Conservation (phyloP, 495 filamentous ascomycete genomes). For the Rostrohypoxylon terebratum region DNA sequence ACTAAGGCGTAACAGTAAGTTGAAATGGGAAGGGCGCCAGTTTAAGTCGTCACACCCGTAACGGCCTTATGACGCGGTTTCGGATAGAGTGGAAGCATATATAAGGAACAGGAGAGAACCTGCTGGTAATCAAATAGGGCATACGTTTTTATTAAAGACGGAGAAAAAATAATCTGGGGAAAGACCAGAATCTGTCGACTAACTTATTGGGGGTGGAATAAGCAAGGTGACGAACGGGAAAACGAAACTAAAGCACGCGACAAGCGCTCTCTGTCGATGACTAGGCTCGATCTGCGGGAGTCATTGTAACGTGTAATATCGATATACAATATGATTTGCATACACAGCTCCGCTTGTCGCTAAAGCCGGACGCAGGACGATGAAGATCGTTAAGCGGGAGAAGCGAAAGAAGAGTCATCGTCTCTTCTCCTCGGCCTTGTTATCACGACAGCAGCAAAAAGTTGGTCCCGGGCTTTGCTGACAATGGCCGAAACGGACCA, state of each 20-base stretch:
- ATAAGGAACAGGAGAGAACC: constrained; percentile 21
- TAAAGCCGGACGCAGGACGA: constrained; percentile 22
- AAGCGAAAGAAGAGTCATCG: constrained; percentile 41
- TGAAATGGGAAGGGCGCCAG: constrained; percentile 31
- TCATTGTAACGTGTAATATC: constrained; percentile 20
- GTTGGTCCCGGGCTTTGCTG: constrained; percentile 37
- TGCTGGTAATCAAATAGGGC: constrained; percentile 28
- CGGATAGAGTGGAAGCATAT: constrained; percentile 24
- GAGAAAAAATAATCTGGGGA: constrained; percentile 26
- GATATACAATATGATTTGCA: constrained; percentile 22
- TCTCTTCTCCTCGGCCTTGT: constrained; percentile 9
- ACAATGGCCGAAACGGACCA: constrained; percentile 37
- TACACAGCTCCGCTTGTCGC: constrained; percentile 39
- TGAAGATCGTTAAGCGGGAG: constrained; percentile 31
- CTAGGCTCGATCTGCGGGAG: constrained; percentile 20
- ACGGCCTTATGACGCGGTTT: constrained; percentile 6
- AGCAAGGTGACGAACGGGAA: constrained; percentile 22
- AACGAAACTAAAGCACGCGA: constrained; percentile 41
- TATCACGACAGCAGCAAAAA: constrained; percentile 30
- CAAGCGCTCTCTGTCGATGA: constrained; percentile 1
- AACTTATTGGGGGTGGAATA: constrained; percentile 26
- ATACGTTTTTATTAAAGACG: constrained; percentile 30
- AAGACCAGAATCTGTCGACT: constrained; percentile 25
- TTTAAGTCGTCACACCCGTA: constrained; percentile 19
- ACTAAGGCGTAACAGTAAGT: constrained; percentile 26